These are phyloP conservation scores for Dioscorea dumetorum DNA, from an alignment of 106 monocot genomes.

Conservation along the genomic window DNA sequence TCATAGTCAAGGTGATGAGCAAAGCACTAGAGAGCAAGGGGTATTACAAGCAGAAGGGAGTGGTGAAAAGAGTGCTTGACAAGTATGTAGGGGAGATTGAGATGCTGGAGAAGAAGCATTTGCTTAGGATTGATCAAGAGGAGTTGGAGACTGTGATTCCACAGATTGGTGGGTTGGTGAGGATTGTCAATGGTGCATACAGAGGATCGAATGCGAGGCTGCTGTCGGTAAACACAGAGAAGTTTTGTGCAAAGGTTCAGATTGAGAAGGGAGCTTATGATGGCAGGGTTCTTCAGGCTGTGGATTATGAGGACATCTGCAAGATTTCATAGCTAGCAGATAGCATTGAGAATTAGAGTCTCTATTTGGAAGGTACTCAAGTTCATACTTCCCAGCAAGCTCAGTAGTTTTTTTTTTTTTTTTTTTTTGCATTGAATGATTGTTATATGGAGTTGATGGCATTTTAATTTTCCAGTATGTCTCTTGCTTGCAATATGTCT, in stretches of 20 bases:
- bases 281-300: constrained; percentile 68
- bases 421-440: too few species aligned
- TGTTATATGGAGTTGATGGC: too few species aligned
- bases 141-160: constrained; percentile 96
- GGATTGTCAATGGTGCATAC: constrained; percentile 94
- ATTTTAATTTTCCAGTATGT: too few species aligned
- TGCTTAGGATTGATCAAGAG: constrained; percentile 81
- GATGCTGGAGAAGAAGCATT: constrained; percentile 88
- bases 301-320: constrained; percentile 94
- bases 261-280: constrained; percentile 95
- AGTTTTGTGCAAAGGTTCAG: constrained; percentile 78
- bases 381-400: too few species aligned
- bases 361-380: too few species aligned
- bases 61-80: constrained; percentile 67
- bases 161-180: constrained; percentile 81
- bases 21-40: constrained; percentile 74
- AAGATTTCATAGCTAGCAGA: constrained; percentile 20
- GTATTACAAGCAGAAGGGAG: constrained; percentile 95
- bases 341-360: too few species aligned
- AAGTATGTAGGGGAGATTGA: constrained; percentile 87
- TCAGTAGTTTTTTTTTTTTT: too few species aligned
- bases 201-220: constrained; percentile 71
- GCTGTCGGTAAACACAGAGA: constrained; percentile 57
- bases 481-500: too few species aligned
- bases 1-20: constrained; percentile 96